Evolutionary conservation across 169 alveolate species (phyloP), one percentile per base, ranked within the genome.

Genomic region (Plasmodium ovale): DNA sequence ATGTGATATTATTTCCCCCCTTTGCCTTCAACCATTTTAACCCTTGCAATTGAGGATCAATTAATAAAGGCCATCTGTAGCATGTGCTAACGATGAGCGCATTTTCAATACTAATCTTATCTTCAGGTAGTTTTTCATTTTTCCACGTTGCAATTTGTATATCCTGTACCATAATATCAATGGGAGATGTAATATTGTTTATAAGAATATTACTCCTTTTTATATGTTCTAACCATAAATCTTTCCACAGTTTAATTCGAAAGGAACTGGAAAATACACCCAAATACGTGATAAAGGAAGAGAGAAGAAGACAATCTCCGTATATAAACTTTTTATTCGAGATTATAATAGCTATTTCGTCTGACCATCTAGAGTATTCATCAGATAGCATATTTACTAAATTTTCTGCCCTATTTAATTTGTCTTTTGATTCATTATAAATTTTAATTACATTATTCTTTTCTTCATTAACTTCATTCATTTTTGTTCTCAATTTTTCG

Each of bases 31-130:
- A 95, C 99, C 99, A 98, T 70, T 96, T 97, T 72, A 96, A 93
- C 51, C 99, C 99, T 93, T 98, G 98, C 91, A 97, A 93, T 94
- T 98, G 98, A 4, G 99, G 99, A 89, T 98, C 99, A 35, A 98
- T 97, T 77, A 98, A 94, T 54, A 98, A 89, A 37, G 99, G 99
- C 98, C 98, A 98, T 82, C 99, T 92, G 58, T 98, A 94, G 74
- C 99, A 97, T 62, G 98, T 95, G 10, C 97, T 94, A 47, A 98
- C 96, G 39, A 97, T 96, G 14, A 98, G 93, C 1, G 99, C 99
- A 91, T 98, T 98, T 93, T 98, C 99, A 31, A 97, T 95, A 37
- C 98, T 96, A 92, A 97, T 95, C 92, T 97, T 97, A 96, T 98
- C 99, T 7, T 98, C 95, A 42, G 99, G 98, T 35, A 97, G 93